These are phyloP conservation scores for Apiospora marii DNA, from an alignment of 2,329 filamentous ascomycete species.

Conservation along the genomic window DNA sequence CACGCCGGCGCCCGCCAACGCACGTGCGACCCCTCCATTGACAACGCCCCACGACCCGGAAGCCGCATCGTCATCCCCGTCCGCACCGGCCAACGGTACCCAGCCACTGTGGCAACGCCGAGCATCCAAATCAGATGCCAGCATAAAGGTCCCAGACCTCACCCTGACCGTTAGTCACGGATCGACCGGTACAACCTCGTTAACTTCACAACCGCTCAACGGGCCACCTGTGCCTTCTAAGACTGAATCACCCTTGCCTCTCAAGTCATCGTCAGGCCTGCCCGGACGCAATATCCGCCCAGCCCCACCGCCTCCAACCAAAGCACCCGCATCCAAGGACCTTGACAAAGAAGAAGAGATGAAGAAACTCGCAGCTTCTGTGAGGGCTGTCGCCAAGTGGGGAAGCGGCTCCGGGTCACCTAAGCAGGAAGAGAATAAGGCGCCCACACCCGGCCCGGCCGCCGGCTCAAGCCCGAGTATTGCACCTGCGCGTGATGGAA, in stretches of 20 bases:
- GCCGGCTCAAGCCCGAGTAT: background rate
- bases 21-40: slow-evolving; percentile 16
- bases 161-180: slow-evolving; percentile 58
- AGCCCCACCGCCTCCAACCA: background rate
- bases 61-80: background rate
- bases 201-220: slow-evolving; percentile 23
- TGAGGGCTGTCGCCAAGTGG: slow-evolving; percentile 9
- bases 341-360: slow-evolving; percentile 21
- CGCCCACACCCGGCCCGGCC: background rate
- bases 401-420: background rate
- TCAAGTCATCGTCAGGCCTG: slow-evolving; percentile 1
- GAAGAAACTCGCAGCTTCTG: slow-evolving; percentile 21
- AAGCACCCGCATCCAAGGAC: background rate
- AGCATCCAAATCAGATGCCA: slow-evolving; percentile 53
- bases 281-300: slow-evolving; percentile 28
- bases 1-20: slow-evolving; percentile 34
- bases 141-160: slow-evolving; percentile 56
- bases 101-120: slow-evolving; percentile 55
- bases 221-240: slow-evolving; percentile 4
- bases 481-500: background rate
- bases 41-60: background rate
- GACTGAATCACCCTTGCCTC: slow-evolving; percentile 15
- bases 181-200: slow-evolving; percentile 52
- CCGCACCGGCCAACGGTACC: background rate
- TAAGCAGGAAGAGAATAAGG: background rate